Base-by-base conservation (phyloP, 192 early-diverging fungal species). In the Podila verticillata region DNA sequence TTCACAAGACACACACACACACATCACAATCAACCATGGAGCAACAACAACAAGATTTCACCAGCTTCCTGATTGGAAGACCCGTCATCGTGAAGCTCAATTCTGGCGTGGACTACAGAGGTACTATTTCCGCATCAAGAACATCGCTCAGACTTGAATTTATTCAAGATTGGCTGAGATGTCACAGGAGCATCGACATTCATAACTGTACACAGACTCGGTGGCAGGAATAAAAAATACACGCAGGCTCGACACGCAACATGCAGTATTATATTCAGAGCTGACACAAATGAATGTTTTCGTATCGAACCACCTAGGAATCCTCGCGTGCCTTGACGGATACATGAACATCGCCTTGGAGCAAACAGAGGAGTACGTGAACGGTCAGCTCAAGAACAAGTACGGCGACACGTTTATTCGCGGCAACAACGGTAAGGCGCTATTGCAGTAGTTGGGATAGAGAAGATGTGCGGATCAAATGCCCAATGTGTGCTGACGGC, bases 301-400 rank as follows among this genome's bases (percentile, higher is more conserved):
- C 65, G 2, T 48, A 26, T 71, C 49, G n/a, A 4, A 36, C 54
- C 26, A 48, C 15, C 15, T 48, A 95, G 94, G 94, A 26, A 87
- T 92, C 12, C 84, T 98, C 49, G 93, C 96, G 19, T 97, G 96
- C 82, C 79, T 99, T 66, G 96, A 99, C 79, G 95, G 96, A 13
- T 99, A 95, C 69, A 95, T 95, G 97, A 98, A 99, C 84, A 97
- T 99, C 86, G 97, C 96, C 15, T 67, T 99, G 79, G 97, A 98
- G 84, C 90, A 96, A 65, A 97, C 96, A 7, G 92, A 97, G 72
- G 97, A 99, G 84, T 97, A 93, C 62, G 96, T 97, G 31, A 92
- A 97, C 77, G 97, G 97, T n/a, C 86, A 93, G 63, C 84, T 95
- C 35, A 96, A 93, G 67, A 96, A 97, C 86, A 91, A 87, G 61